These are phyloP conservation scores for Ceratocystis diversiconidia DNA, from an alignment of 2,329 filamentous ascomycete genomes.

Conservation along the genomic window DNA sequence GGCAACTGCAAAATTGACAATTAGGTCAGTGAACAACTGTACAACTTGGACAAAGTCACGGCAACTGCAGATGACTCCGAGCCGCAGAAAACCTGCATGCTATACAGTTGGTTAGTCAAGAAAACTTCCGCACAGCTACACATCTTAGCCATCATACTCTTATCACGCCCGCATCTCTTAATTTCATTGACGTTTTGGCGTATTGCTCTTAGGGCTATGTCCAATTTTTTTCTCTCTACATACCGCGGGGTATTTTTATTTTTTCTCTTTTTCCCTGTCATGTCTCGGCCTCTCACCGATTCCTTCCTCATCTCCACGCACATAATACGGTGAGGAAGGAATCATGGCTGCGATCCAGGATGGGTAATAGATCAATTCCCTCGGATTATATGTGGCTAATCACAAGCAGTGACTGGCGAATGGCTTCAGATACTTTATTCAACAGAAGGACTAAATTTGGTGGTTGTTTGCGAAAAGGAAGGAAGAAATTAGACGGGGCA, in stretches of 20 bases:
- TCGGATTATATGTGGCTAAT: not conserved
- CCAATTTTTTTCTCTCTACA: not conserved
- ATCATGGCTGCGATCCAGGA: not conserved
- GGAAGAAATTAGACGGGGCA: not conserved
- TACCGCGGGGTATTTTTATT: not conserved
- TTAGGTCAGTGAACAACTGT: no score
- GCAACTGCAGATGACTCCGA: not conserved
- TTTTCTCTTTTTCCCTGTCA: not conserved
- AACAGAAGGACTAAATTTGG: not conserved
- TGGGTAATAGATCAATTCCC: not conserved
- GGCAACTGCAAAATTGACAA: not conserved
- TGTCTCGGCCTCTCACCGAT: slow-evolving; percentile 5
- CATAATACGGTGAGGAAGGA: slow-evolving; percentile 4
- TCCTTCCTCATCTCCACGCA: not conserved
- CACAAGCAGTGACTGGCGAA: not conserved
- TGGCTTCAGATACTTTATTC: not conserved
- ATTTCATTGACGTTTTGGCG: no score
- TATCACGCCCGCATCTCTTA: no score
- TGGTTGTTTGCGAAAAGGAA: not conserved
- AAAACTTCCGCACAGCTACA: no score
- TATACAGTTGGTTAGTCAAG: not conserved
- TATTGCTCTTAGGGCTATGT: not conserved
- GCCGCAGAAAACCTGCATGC: not conserved
- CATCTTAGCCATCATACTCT: no score
- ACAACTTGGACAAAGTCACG: not conserved